These are phyloP conservation scores for Alternaria brassicicola DNA, from an alignment of 2,329 filamentous ascomycete genomes.

Conservation along the genomic window DNA sequence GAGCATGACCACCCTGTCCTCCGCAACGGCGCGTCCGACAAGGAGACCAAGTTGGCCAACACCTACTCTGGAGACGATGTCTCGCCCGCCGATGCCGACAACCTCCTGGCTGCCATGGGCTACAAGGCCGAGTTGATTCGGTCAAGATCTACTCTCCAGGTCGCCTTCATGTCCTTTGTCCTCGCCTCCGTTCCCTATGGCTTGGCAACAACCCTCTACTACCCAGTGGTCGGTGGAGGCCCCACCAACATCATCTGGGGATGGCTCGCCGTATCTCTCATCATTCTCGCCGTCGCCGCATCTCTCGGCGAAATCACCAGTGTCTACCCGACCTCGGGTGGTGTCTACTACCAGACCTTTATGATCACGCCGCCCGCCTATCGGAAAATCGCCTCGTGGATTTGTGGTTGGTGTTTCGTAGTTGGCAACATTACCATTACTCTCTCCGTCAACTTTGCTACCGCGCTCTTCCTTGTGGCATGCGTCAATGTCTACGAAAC, in stretches of 20 bases:
- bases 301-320: constrained; percentile 77
- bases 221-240: constrained; percentile 70
- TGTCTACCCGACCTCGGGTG: constrained; percentile 77
- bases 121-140: constrained; percentile 70
- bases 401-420: constrained; percentile 77
- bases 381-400: constrained; percentile 70
- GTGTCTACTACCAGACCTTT: constrained; percentile 80
- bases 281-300: constrained; percentile 71
- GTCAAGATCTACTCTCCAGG: constrained; percentile 70
- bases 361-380: constrained; percentile 69
- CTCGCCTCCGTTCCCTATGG: constrained; percentile 77
- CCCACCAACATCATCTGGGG: constrained; percentile 75
- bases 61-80: constrained; percentile 33
- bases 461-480: constrained; percentile 60
- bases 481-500: constrained; percentile 63
- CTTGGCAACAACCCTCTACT: constrained; percentile 71
- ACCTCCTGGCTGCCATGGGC: constrained; percentile 67
- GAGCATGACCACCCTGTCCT: constrained; percentile 38
- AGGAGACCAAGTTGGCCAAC: constrained; percentile 36
- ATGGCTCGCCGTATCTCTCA: constrained; percentile 70
- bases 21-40: constrained; percentile 26
- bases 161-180: constrained; percentile 78
- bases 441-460: constrained; percentile 80
- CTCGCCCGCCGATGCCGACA: constrained; percentile 59
- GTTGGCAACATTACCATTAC: constrained; percentile 84